phyloP scores from a whole-genome alignment of 495 filamentous ascomycete species.

The Aspergillus carlsbadensis region DNA sequence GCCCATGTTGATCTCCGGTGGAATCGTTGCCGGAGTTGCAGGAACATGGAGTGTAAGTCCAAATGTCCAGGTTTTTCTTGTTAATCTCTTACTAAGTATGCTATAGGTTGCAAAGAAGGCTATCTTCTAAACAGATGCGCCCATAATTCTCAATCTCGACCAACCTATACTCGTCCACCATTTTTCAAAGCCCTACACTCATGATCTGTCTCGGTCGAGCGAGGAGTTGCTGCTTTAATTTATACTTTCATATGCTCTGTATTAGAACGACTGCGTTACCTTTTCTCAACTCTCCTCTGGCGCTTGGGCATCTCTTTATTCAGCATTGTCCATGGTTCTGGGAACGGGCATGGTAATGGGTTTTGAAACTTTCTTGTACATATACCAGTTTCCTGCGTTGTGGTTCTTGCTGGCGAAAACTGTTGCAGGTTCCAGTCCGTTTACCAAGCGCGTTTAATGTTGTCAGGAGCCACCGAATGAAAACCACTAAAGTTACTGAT shows the following conservation, averaged over 20 bases:
- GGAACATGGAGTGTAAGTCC: constrained; percentile 82
- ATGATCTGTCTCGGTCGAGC: constrained; percentile 32
- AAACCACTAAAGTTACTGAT: constrained; percentile 2
- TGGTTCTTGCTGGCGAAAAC: constrained; percentile 34
- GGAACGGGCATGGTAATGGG: constrained; percentile 48
- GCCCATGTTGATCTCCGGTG: constrained; percentile 91
- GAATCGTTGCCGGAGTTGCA: constrained; percentile 79
- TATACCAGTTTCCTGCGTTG: constrained; percentile 45
- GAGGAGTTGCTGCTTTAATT: constrained; percentile 32
- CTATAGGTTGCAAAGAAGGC: constrained; percentile 57
- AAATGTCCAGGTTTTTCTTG: neutral
- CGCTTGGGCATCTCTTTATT: constrained; percentile 46
- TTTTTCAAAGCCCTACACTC: constrained; percentile 29
- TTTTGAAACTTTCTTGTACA: constrained; percentile 43
- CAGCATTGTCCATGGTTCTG: constrained; percentile 47
- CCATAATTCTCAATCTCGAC: constrained; percentile 12
- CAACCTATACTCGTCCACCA: constrained; percentile 12
- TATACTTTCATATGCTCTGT: constrained; percentile 35
- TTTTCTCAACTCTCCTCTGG: constrained; percentile 45
- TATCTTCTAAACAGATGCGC: constrained; percentile 44
- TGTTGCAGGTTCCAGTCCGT: constrained; percentile 25
- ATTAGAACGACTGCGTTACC: constrained; percentile 42
- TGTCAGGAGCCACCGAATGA: constrained; percentile 16
- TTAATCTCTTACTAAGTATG: constrained; percentile 30
- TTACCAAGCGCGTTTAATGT: constrained; percentile 36